Evolutionary conservation across 2,329 filamentous ascomycete species (phyloP), one percentile per base, ranked within the genome.

Genomic region (Neoascochyta sp.): DNA sequence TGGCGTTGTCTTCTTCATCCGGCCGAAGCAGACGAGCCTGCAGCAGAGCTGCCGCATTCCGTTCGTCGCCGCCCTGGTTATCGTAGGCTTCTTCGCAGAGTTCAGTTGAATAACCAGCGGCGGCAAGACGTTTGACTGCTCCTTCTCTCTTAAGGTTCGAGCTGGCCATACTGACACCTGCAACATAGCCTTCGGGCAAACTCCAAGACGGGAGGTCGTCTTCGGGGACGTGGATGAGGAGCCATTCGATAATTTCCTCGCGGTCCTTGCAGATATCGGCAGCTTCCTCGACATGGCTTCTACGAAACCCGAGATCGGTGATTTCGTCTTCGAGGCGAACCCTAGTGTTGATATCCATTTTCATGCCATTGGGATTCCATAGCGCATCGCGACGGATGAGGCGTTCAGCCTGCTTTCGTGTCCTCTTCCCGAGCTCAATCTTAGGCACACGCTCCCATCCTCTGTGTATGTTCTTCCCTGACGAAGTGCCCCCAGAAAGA

Each of bases 171-270:
- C 82, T 87, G 15, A 96, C 81, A 13, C 92, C 92, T 16, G 89
- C 90, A 8, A 85, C 81, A 60, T 98, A 98, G 39, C 81, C 85
- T 63, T 93, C 89, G 0, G 92, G 92, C 22, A 98, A 68, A 48
- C 86, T 86, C 88, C 90, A 96, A 5, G 76, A 71, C 1, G 92
- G 92, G n/a, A 96, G 68, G 52, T 96, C 92, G 57, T 98, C 92
- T 57, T 98, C 92, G 1, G 92, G 92, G 3, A 98, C 88, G 63
- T 98, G 90, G 29, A 96, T 89, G 27, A 98, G 74, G 10, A 98
- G 74, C 92, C 92, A 98, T 60, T 96, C 90, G 3, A 98, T 73
- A 10, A 87, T 82, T 64, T 98, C 92, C 58, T 95, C 89, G 16
- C 83, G 76, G 57, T 95, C 88, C 61, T 90, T 93, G 67, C 89